Conservation (phyloP, 768 basidiomycete genomes). For the Naematelia encephala region DNA sequence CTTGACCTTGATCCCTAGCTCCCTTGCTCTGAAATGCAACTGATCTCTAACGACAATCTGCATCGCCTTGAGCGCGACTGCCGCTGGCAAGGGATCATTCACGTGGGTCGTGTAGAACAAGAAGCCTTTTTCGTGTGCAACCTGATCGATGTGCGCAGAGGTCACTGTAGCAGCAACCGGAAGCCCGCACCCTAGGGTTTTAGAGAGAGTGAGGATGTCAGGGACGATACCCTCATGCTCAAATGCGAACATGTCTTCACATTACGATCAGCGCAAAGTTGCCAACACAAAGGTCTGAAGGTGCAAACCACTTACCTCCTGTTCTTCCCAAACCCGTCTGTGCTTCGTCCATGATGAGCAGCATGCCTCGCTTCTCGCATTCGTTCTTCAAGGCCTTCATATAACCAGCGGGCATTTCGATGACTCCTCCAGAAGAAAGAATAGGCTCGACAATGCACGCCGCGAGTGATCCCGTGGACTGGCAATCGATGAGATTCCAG, state of each 20-base stretch:
- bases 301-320: constrained; percentile 21
- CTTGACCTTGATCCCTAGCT: constrained; percentile 10
- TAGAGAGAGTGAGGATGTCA: constrained; percentile 39
- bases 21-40: constrained; percentile 7
- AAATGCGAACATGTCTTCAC: constrained; percentile 35
- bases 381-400: constrained; percentile 30
- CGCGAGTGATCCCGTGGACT: constrained; percentile 25
- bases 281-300: neutral
- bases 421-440: constrained; percentile 32
- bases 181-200: constrained; percentile 39
- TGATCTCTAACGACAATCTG: constrained; percentile 25
- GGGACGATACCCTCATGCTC: constrained; percentile 28
- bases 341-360: constrained; percentile 40
- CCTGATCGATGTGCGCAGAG: constrained; percentile 18
- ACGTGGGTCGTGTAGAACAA: constrained; percentile 37
- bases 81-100: constrained; percentile 24
- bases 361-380: constrained; percentile 35
- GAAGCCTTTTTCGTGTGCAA: constrained; percentile 19
- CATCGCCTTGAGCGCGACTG: constrained; percentile 23
- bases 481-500: constrained; percentile 36
- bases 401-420: constrained; percentile 35
- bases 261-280: too few relatives aligned
- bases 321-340: constrained; percentile 37
- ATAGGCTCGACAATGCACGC: constrained; percentile 39
- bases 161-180: constrained; percentile 29